phyloP scores from a whole-genome alignment of 768 basidiomycete genomes.

The Tricholoma bakamatsutake region DNA sequence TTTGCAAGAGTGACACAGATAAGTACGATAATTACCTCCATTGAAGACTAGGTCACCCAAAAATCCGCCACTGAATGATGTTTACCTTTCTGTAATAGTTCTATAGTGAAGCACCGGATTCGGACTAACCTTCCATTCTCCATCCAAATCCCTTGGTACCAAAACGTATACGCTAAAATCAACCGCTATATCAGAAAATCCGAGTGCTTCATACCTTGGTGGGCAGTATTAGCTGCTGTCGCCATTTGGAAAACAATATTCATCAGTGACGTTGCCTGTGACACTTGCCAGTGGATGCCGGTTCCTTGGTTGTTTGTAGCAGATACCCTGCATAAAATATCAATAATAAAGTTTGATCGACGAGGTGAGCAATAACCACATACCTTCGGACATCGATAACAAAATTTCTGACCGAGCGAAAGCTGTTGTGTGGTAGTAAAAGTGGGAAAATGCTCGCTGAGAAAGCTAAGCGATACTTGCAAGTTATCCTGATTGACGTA shows the following conservation, averaged over 20 bases:
- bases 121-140: constrained; percentile 64
- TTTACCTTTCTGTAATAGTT: too few relatives aligned
- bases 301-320: constrained; percentile 40
- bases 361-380: background rate
- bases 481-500: constrained; percentile 65
- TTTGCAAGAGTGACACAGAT: background rate
- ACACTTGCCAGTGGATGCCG: constrained; percentile 82
- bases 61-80: constrained; percentile 34
- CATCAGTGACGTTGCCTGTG: constrained; percentile 23
- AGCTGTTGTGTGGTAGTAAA: constrained; percentile 27
- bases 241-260: constrained; percentile 75
- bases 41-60: constrained; percentile 50
- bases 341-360: background rate
- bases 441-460: background rate
- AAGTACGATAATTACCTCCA: constrained; percentile 34
- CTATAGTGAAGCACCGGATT: background rate
- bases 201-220: constrained; percentile 45
- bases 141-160: constrained; percentile 45
- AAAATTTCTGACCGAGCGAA: constrained; percentile 68
- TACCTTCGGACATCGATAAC: constrained; percentile 59
- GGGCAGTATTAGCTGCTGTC: constrained; percentile 53
- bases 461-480: constrained; percentile 26
- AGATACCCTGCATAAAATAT: constrained; percentile 39
- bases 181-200: too few relatives aligned
- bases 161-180: too few relatives aligned